Conservation (phyloP, 805 yeast genomes). For the Saturnispora mendoncae region DNA sequence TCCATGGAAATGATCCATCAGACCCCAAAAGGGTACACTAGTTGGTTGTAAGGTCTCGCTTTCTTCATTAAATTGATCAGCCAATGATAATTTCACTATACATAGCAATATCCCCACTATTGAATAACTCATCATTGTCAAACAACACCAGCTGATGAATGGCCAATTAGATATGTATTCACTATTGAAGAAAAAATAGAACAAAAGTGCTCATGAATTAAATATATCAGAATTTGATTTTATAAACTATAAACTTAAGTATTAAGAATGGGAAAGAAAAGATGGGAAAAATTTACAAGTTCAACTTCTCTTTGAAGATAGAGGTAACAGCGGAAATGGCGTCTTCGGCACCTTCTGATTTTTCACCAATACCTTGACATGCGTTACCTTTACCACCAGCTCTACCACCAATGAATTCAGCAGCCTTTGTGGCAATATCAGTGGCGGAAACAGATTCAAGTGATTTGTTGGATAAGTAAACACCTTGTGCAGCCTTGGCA, state of each 20-base stretch:
- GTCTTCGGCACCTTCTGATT: slow-evolving; percentile 53
- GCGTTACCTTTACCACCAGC: slow-evolving; percentile 98
- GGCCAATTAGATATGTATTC: too few relatives aligned
- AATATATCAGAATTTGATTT: not conserved
- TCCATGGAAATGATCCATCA: slow-evolving; percentile 2
- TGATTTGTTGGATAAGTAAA: slow-evolving; percentile 70
- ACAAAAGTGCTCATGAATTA: not conserved
- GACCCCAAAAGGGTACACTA: not conserved
- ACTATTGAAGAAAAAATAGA: not conserved
- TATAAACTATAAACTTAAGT: not conserved
- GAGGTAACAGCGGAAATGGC: slow-evolving; percentile 51
- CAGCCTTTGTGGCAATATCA: slow-evolving; percentile 63
- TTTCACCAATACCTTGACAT: slow-evolving; percentile 95
- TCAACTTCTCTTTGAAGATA: slow-evolving; percentile 8
- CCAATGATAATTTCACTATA: too few relatives aligned
- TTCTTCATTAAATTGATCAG: too few relatives aligned
- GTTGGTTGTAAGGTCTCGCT: too few relatives aligned
- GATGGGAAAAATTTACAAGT: not conserved
- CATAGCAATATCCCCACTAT: too few relatives aligned
- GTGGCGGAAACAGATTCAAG: slow-evolving; percentile 60
- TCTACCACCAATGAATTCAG: slow-evolving; percentile 81
- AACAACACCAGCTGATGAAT: too few relatives aligned
- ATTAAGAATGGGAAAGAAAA: not conserved
- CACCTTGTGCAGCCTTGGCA: slow-evolving; percentile 90
- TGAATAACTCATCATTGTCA: too few relatives aligned